These are phyloP conservation scores for Ophiognomonia clavigignenti-juglandacearum DNA, from an alignment of 2,329 filamentous ascomycete genomes.

Conservation along the genomic window DNA sequence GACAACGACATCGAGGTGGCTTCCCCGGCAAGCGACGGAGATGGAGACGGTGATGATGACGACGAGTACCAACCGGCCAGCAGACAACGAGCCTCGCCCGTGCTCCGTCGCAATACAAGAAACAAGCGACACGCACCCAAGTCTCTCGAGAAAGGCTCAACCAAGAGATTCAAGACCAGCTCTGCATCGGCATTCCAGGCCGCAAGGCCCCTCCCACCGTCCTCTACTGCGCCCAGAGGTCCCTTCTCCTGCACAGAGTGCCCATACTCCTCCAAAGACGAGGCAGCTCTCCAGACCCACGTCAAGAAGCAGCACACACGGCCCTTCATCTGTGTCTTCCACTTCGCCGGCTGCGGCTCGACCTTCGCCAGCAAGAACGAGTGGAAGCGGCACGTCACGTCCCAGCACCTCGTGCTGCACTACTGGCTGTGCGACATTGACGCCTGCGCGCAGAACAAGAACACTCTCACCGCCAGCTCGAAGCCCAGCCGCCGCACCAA, in stretches of 20 bases:
- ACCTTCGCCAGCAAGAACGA: slow-evolving; percentile 83
- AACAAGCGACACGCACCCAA: slow-evolving; percentile 21
- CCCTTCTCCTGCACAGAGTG: slow-evolving; percentile 32
- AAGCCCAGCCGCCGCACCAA: slow-evolving; percentile 16
- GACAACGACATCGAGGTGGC: slow-evolving; percentile 7
- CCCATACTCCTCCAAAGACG: slow-evolving; percentile 39
- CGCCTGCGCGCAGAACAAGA: slow-evolving; percentile 37
- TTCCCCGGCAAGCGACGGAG: slow-evolving; percentile 3
- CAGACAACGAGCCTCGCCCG: not conserved
- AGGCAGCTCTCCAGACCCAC: slow-evolving; percentile 41
- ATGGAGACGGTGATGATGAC: slow-evolving; percentile 7
- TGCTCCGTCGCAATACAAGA: slow-evolving; percentile 7
- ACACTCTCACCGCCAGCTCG: slow-evolving; percentile 23
- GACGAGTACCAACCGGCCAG: slow-evolving; percentile 6
- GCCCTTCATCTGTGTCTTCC: slow-evolving; percentile 73
- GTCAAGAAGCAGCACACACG: slow-evolving; percentile 50
- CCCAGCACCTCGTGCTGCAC: slow-evolving; percentile 70
- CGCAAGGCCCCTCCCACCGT: slow-evolving; percentile 10
- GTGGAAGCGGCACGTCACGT: slow-evolving; percentile 85
- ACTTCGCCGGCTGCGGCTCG: slow-evolving; percentile 67
- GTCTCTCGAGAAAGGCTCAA: slow-evolving; percentile 1
- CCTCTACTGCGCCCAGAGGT: slow-evolving; percentile 6
- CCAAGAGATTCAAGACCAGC: slow-evolving; percentile 12
- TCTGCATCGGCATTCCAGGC: slow-evolving; percentile 5
- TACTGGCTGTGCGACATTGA: slow-evolving; percentile 74